These are phyloP conservation scores for Fusarium sp. DNA, from an alignment of 2,329 filamentous ascomycete genomes.

Conservation along the genomic window DNA sequence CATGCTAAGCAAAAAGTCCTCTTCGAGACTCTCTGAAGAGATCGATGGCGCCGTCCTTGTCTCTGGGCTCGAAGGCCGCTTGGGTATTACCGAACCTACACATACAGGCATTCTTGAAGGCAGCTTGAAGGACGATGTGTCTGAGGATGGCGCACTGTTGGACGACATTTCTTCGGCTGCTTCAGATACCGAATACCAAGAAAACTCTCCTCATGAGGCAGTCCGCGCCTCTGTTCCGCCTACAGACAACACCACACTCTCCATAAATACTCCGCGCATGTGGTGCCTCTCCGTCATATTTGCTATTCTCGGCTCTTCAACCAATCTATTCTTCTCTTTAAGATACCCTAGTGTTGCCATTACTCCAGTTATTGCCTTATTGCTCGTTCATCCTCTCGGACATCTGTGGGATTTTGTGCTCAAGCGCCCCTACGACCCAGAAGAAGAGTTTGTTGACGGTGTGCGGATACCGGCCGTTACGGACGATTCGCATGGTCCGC, in stretches of 20 bases:
- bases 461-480: constrained; percentile 47
- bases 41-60: constrained; percentile 65
- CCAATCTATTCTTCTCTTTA: constrained; percentile 89
- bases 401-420: constrained; percentile 81
- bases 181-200: constrained; percentile 65
- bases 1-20: constrained; percentile 48
- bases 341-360: constrained; percentile 92
- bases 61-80: constrained; percentile 66
- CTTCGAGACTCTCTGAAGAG: constrained; percentile 61
- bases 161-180: constrained; percentile 57
- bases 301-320: constrained; percentile 83
- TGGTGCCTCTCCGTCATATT: constrained; percentile 85
- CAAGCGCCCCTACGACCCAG: constrained; percentile 70
- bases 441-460: constrained; percentile 65
- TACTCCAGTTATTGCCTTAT: constrained; percentile 86
- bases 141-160: constrained; percentile 53
- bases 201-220: constrained; percentile 82
- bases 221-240: constrained; percentile 84
- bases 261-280: constrained; percentile 90
- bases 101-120: constrained; percentile 60
- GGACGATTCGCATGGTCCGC: constrained; percentile 34
- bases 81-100: constrained; percentile 63
- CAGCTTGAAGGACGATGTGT: constrained; percentile 56
- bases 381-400: constrained; percentile 87
- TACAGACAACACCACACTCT: constrained; percentile 80